A percentile compares a stretch with the other conserved stretches of the same genome.
Evolutionary conservation across 768 basidiomycete species (phyloP).

Genomic region (Lactifluus hygrophoroides): DNA sequence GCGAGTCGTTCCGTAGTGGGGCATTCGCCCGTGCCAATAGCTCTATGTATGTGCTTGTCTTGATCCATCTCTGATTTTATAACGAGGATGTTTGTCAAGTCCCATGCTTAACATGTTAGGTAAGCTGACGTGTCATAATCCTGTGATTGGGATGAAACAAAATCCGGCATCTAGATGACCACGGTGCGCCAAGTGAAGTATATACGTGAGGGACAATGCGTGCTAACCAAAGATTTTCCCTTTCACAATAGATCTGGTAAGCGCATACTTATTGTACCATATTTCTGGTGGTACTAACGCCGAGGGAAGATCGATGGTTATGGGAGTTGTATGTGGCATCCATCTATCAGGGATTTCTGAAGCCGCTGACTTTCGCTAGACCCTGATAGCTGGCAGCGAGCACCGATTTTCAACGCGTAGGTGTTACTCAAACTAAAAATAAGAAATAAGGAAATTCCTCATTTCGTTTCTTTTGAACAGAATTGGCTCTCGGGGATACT

Average conservation of each 20-base stretch:
- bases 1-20: constrained; percentile 73
- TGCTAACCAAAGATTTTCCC: background rate
- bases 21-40: constrained; percentile 89
- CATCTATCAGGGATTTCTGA: background rate
- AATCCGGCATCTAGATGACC: constrained; percentile 50
- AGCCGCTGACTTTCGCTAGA: constrained; percentile 35
- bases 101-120: constrained; percentile 86
- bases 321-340: constrained; percentile 60
- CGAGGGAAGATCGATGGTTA: constrained; percentile 62
- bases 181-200: constrained; percentile 41
- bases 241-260: constrained; percentile 6
- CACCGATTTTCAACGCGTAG: constrained; percentile 66
- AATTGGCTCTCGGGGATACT: constrained; percentile 80
- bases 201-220: background rate
- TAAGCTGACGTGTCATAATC: constrained; percentile 29
- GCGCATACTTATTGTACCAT: background rate
- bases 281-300: background rate
- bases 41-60: constrained; percentile 66
- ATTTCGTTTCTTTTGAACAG: constrained; percentile 28
- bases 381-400: constrained; percentile 67
- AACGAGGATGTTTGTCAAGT: constrained; percentile 30
- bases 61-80: background rate
- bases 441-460: too few relatives aligned
- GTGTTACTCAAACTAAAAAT: constrained; percentile 18
- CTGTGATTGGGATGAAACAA: background rate